Evolutionary conservation across 2,329 filamentous ascomycete genomes (phyloP).

Genomic region (Aspergillus sp.): DNA sequence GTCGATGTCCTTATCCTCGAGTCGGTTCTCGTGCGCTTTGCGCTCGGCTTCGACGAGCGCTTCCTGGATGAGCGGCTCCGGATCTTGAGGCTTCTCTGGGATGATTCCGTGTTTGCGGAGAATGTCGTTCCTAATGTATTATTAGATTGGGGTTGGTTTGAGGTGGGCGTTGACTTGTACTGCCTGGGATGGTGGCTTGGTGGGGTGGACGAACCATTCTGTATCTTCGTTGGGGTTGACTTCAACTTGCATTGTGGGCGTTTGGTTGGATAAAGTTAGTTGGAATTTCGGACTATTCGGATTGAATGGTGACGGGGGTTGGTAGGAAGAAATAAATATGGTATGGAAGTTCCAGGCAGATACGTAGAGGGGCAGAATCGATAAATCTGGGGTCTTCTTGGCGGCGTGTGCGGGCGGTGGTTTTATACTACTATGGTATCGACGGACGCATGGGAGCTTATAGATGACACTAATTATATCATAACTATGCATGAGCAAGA

Average conservation of each 20-base stretch:
- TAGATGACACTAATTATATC: not conserved
- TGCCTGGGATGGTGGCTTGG: not conserved
- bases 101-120: slow-evolving; percentile 95
- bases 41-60: slow-evolving; percentile 80
- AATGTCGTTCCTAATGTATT: slow-evolving; percentile 81
- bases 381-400: not conserved
- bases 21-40: slow-evolving; percentile 83
- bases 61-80: slow-evolving; percentile 94
- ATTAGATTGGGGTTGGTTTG: slow-evolving; percentile 1
- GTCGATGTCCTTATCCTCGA: slow-evolving; percentile 92
- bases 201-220: slow-evolving; percentile 68
- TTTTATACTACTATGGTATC: not conserved
- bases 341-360: slow-evolving; percentile 3
- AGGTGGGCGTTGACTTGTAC: not conserved
- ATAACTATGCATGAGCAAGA: too few species aligned
- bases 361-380: not conserved
- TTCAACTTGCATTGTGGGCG: slow-evolving; percentile 64
- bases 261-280: not conserved
- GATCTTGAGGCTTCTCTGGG: slow-evolving; percentile 94
- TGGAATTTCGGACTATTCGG: not conserved
- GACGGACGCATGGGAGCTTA: not conserved
- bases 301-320: not conserved
- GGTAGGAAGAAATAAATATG: not conserved
- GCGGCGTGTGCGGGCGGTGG: not conserved
- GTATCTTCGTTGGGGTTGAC: slow-evolving; percentile 96